Percentiles rank a stretch among this genome's conserved stretches.
Evolutionary conservation across 1,284 basidiomycete species (phyloP).

Genomic region (Leucoagaricus sp.): DNA sequence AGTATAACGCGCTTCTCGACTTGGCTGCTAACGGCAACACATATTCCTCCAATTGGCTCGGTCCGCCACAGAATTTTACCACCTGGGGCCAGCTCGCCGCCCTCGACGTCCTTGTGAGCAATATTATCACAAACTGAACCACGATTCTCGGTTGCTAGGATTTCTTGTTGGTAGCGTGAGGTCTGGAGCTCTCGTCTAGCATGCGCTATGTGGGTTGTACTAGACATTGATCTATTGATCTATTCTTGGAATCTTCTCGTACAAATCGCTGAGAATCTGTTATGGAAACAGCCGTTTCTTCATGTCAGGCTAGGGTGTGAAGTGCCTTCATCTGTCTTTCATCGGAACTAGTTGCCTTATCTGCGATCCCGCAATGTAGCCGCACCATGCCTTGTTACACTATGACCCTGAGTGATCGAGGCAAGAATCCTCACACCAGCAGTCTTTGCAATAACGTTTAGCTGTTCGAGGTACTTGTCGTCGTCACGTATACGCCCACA

Average conservation of each 20-base stretch:
- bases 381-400: background rate
- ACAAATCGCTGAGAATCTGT: background rate
- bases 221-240: too few relatives aligned
- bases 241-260: background rate
- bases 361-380: background rate
- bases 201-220: too few relatives aligned
- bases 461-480: background rate
- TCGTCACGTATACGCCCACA: background rate
- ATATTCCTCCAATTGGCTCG: constrained; percentile 46
- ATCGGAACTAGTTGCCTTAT: too few relatives aligned
- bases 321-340: too few relatives aligned
- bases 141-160: background rate
- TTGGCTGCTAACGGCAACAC: constrained; percentile 42
- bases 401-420: background rate
- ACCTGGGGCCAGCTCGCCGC: constrained; percentile 52
- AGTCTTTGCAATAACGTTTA: background rate
- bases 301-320: too few relatives aligned
- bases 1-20: constrained; percentile 52
- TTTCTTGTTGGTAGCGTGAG: background rate
- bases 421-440: background rate
- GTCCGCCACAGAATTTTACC: constrained; percentile 44
- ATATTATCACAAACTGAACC: constrained; percentile 34
- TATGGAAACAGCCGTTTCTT: too few relatives aligned
- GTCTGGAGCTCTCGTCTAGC: too few relatives aligned
- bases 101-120: constrained; percentile 44